Conservation (phyloP, 2,329 filamentous ascomycete genomes). For the Fusarium compactum region DNA sequence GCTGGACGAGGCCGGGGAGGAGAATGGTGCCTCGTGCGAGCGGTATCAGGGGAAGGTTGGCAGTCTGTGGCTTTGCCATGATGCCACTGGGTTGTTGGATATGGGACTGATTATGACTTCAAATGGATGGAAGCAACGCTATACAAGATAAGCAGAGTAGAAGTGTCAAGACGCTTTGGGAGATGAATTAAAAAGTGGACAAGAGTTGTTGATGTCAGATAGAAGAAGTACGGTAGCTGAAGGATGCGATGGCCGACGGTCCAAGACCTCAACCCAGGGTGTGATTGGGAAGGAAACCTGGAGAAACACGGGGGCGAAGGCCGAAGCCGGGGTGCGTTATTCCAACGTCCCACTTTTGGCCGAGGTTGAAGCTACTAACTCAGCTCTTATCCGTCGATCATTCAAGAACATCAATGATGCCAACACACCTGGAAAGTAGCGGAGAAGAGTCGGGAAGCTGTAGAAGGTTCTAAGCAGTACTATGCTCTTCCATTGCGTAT, state of each 20-base stretch:
- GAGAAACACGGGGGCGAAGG: slow-evolving; percentile 45
- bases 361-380: slow-evolving; percentile 38
- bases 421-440: neutral
- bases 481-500: slow-evolving; percentile 1
- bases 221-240: slow-evolving; percentile 22
- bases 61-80: slow-evolving; percentile 58
- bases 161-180: neutral
- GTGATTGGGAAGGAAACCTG: slow-evolving; percentile 44
- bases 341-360: slow-evolving; percentile 39
- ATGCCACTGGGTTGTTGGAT: slow-evolving; percentile 35
- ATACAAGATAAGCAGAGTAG: slow-evolving; percentile 6
- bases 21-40: slow-evolving; percentile 84
- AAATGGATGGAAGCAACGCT: slow-evolving; percentile 18
- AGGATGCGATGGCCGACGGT: slow-evolving; percentile 29
- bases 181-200: slow-evolving; percentile 12
- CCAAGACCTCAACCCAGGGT: slow-evolving; percentile 14
- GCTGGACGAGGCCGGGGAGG: slow-evolving; percentile 85
- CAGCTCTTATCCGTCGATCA: slow-evolving; percentile 14
- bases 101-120: neutral
- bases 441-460: slow-evolving; percentile 29
- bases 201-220: slow-evolving; percentile 43
- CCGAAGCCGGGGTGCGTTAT: slow-evolving; percentile 43
- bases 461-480: slow-evolving; percentile 29
- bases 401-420: slow-evolving; percentile 15
- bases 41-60: slow-evolving; percentile 80